Evolutionary conservation across 140 eudicot species (phyloP).

Genomic region (Cichorium intybus): DNA sequence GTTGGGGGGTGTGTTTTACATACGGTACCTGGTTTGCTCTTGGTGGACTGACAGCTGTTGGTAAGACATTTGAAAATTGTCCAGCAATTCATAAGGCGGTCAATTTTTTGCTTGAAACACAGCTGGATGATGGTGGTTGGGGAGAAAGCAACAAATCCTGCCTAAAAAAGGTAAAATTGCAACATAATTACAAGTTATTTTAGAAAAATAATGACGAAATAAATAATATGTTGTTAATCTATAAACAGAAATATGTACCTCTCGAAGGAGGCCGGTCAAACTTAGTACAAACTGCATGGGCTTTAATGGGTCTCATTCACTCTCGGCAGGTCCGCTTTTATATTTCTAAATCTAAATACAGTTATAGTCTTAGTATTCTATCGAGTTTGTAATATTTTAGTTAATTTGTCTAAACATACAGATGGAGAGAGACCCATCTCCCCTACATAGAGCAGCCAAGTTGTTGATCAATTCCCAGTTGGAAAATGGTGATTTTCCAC

Average conservation of each 20-base stretch:
- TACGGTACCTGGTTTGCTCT: constrained; percentile 80
- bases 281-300: constrained; percentile 83
- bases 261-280: constrained; percentile 66
- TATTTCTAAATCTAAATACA: neutral
- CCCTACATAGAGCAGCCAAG: no score
- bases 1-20: constrained; percentile 80
- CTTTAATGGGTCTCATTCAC: constrained; percentile 64
- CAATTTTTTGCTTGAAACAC: constrained; percentile 49
- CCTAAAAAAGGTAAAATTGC: constrained; percentile 54
- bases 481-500: no score
- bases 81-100: constrained; percentile 53
- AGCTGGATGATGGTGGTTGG: constrained; percentile 78
- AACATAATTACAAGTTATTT: neutral
- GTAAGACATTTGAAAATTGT: constrained; percentile 54
- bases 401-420: constrained; percentile 11
- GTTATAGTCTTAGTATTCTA: neutral
- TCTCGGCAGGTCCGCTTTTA: constrained; percentile 55
- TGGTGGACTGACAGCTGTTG: constrained; percentile 61
- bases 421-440: constrained; percentile 53
- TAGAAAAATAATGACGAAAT: neutral
- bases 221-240: neutral
- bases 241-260: constrained; percentile 52
- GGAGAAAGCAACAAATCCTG: constrained; percentile 85
- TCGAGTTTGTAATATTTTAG: neutral
- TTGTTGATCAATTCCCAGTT: no score